Base-by-base conservation (phyloP, 805 yeast genomes). In the Candida ficus region DNA sequence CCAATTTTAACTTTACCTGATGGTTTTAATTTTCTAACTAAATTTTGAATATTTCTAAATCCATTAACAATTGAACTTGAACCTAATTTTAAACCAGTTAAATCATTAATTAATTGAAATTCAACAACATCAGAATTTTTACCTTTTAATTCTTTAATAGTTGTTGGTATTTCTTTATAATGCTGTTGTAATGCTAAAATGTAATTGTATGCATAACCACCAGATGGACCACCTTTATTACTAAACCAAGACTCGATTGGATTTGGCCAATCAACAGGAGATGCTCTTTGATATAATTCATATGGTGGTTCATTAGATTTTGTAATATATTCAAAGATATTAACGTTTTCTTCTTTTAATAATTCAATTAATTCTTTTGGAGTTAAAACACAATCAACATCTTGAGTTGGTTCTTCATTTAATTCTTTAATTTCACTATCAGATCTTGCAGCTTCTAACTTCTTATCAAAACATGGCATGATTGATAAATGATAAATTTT, bases 391-490 rank as follows among this genome's bases (percentile, higher is more conserved):
- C 96, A 86, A 59, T 93, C 97, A 11, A 93, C 97, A 54, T 88
- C 96, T 60, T 46, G 38, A 7, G 36, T 36, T 13, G 35, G 14
- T 4, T 20, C 54, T 16, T 63, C 68, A 38, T 70, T 65, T 14
- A 5, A 26, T 19, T 23, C 38, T 28, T 28, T 32, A 13, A 35
- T 36, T 22, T 40, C 40, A 19, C 40, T 19, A 48, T 87, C 96
- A 0, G 85, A 81, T 46, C 98, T 71, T 4, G 95, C 89, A 21
- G 96, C 93, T 64, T 93, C 99, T 31, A 90, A 71, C 61, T 93
- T 93, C 64, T 93, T 93, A 61, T 93, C 99, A 60, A 93, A 93
- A 54, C 98, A 91, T 2, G 99, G 98, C 98, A 91, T 91, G 17
- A 93, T 68, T 7, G 93, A 75, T 40, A 93, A 63, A 59, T 91